Conservation (phyloP, 139 green algal species). For the Mesotaenium endlicherianum region DNA sequence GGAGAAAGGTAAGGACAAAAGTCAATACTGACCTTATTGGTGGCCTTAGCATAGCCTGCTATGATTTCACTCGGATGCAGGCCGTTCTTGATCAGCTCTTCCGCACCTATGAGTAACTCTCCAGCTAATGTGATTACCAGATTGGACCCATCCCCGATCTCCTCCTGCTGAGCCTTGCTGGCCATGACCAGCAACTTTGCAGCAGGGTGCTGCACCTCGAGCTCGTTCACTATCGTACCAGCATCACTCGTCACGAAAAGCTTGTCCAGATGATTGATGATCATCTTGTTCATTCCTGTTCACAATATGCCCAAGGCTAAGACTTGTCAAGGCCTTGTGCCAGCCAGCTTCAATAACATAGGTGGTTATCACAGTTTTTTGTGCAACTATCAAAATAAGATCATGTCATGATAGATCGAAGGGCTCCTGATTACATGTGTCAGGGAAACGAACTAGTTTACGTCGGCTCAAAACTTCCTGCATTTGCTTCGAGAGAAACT, state of each 20-base stretch:
- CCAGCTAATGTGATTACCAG: constrained; percentile 90
- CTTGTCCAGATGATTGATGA: constrained; percentile 99
- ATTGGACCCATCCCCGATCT: constrained; percentile 97
- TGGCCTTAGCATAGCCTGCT: constrained; percentile 88
- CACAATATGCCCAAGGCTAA: too few species aligned
- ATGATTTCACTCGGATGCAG: constrained; percentile 90
- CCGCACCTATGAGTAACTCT: constrained; percentile 87
- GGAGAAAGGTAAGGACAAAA: too few species aligned
- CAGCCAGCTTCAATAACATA: neutral
- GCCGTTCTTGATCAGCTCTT: constrained; percentile 85
- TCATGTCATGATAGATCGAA: too few species aligned
- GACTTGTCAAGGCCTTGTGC: too few species aligned
- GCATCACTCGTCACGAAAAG: constrained; percentile 97
- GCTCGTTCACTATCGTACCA: constrained; percentile 89
- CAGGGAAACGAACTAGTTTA: too few species aligned
- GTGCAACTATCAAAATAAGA: too few species aligned
- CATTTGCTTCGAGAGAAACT: too few species aligned
- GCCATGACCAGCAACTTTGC: constrained; percentile 93
- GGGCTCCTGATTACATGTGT: too few species aligned
- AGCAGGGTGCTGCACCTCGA: constrained; percentile 96
- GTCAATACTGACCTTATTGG: constrained; percentile 50
- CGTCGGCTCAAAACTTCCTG: too few species aligned
- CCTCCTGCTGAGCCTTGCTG: constrained; percentile 86
- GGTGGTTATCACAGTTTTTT: too few species aligned
- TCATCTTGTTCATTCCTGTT: constrained; percentile 99